These are phyloP conservation scores for Phaeosphaeriaceae sp. DNA, from an alignment of 2,329 filamentous ascomycete species.

Conservation along the genomic window DNA sequence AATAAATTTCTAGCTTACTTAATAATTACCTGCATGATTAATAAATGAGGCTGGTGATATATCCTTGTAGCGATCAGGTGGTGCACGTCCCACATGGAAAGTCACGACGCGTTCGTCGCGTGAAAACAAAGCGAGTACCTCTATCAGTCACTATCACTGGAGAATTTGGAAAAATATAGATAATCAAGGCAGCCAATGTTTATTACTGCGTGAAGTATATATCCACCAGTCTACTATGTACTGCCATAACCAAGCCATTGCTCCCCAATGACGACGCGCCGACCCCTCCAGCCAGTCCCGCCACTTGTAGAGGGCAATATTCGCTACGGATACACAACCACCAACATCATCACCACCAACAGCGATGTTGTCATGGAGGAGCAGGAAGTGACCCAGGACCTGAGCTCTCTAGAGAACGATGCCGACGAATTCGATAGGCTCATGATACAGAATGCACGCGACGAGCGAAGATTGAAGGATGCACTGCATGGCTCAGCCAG, in stretches of 20 bases:
- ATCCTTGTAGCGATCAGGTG: slow-evolving; percentile 22
- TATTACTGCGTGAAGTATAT: not conserved
- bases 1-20: not conserved
- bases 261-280: slow-evolving; percentile 43
- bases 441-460: slow-evolving; percentile 53
- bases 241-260: slow-evolving; percentile 4
- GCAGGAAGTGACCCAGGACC: slow-evolving; percentile 33
- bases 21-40: not conserved
- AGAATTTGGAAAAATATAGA: not conserved
- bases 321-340: slow-evolving; percentile 30
- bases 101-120: slow-evolving; percentile 30
- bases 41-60: not conserved
- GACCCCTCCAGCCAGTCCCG: slow-evolving; percentile 39
- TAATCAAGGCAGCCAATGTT: not conserved
- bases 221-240: slow-evolving; percentile 20
- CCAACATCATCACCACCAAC: slow-evolving; percentile 30
- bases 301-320: slow-evolving; percentile 18
- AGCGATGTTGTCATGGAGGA: slow-evolving; percentile 29
- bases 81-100: slow-evolving; percentile 26
- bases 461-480: slow-evolving; percentile 49
- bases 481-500: slow-evolving; percentile 35
- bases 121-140: slow-evolving; percentile 24
- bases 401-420: slow-evolving; percentile 49
- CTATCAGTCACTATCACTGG: too few species aligned
- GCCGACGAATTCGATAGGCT: slow-evolving; percentile 54